Evolutionary conservation across 768 basidiomycete species (phyloP).

Genomic region (Boletus vinaceobasis): DNA sequence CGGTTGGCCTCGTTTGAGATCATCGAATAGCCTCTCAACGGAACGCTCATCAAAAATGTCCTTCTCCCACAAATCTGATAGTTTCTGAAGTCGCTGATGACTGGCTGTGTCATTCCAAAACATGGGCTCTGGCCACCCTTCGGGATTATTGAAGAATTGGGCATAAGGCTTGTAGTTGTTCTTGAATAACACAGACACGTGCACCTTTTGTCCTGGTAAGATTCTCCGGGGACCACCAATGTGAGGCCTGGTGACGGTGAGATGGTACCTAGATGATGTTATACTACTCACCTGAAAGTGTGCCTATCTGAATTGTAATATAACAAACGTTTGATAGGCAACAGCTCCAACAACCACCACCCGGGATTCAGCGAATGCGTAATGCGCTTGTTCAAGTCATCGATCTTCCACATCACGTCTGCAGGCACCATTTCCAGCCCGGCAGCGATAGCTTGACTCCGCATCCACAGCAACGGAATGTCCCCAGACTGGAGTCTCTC

Average conservation of each 20-base stretch:
- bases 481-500: slow-evolving; percentile 27
- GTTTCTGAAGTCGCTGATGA: slow-evolving; percentile 14
- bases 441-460: slow-evolving; percentile 26
- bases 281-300: slow-evolving; percentile 15
- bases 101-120: slow-evolving; percentile 29
- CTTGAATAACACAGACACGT: slow-evolving; percentile 31
- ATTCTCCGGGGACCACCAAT: slow-evolving; percentile 24
- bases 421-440: slow-evolving; percentile 21
- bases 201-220: slow-evolving; percentile 30
- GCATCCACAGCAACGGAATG: slow-evolving; percentile 32
- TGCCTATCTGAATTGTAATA: slow-evolving; percentile 27
- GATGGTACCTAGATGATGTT: not conserved
- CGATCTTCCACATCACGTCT: slow-evolving; percentile 28
- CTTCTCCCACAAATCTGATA: slow-evolving; percentile 27
- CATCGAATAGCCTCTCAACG: slow-evolving; percentile 13
- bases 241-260: slow-evolving; percentile 25
- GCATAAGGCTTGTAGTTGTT: slow-evolving; percentile 27
- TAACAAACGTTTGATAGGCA: slow-evolving; percentile 25
- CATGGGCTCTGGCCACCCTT: slow-evolving; percentile 28
- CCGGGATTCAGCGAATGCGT: slow-evolving; percentile 9
- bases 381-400: slow-evolving; percentile 24
- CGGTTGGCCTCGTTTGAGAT: slow-evolving; percentile 15
- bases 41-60: slow-evolving; percentile 27
- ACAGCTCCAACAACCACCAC: slow-evolving; percentile 27
- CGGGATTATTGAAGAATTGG: slow-evolving; percentile 18